A percentile compares a stretch with the other conserved stretches of the same genome.
phyloP scores from a whole-genome alignment of 73 alveolate genomes.

The Tetrahymena malaccensis region DNA sequence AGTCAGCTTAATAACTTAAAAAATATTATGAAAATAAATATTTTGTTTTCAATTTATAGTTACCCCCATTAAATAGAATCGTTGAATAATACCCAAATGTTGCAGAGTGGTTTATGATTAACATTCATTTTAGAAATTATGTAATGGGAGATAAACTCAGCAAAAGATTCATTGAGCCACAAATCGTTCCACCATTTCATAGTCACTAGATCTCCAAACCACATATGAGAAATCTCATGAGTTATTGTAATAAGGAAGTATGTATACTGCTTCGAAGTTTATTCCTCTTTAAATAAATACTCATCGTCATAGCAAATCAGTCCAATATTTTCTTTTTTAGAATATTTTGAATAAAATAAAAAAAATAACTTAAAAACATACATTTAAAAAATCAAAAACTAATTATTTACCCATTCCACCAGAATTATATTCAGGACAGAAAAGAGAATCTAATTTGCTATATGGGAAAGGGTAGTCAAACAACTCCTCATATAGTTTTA shows the following conservation, averaged over 20 bases:
- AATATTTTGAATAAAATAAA: not conserved
- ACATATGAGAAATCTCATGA: slow-evolving; percentile 89
- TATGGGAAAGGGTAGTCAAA: slow-evolving; percentile 87
- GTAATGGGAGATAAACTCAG: slow-evolving; percentile 46
- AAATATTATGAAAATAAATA: not conserved
- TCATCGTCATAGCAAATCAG: slow-evolving; percentile 60
- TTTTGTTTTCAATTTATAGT: not conserved
- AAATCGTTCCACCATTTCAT: slow-evolving; percentile 95
- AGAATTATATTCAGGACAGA: slow-evolving; percentile 88
- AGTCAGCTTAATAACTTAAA: slow-evolving; percentile 48
- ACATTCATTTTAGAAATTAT: slow-evolving; percentile 13
- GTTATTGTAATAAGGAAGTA: slow-evolving; percentile 60
- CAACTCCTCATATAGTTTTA: slow-evolving; percentile 83
- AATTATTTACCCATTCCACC: slow-evolving; percentile 87
- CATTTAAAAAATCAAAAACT: not conserved
- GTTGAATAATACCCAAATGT: slow-evolving; percentile 24
- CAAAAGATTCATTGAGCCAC: slow-evolving; percentile 87
- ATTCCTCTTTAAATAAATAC: slow-evolving; percentile 72
- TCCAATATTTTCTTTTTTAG: slow-evolving; percentile 72
- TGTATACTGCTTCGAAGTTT: slow-evolving; percentile 11
- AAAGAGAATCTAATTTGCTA: slow-evolving; percentile 86
- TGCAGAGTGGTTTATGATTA: slow-evolving; percentile 1
- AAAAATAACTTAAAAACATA: no score
- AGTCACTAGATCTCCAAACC: slow-evolving; percentile 93
- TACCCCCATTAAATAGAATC: slow-evolving; percentile 31